A percentile compares a stretch with the other conserved stretches of the same genome.
Conservation (phyloP, 2,329 filamentous ascomycete genomes). For the Thelonectria olida region DNA sequence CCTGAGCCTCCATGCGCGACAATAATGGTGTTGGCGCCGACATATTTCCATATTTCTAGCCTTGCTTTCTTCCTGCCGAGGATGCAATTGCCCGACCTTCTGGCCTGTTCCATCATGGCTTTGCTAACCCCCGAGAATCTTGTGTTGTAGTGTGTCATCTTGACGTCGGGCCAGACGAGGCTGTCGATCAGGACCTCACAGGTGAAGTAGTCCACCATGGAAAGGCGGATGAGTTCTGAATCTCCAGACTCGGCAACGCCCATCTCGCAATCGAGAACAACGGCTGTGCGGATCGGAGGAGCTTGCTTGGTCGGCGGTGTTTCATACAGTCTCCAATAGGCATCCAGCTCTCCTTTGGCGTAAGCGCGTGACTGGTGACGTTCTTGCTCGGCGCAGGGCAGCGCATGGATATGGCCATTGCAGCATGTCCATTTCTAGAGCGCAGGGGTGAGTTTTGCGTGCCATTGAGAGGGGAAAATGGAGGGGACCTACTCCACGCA, state of each 20-base stretch:
- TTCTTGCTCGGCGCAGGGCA: constrained; percentile 12
- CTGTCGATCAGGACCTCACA: constrained; percentile 58
- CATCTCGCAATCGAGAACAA: constrained; percentile 67
- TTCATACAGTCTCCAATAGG: constrained; percentile 12
- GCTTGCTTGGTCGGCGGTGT: not conserved
- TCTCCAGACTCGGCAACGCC: constrained; percentile 55
- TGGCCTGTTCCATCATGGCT: constrained; percentile 49
- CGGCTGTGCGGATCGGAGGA: constrained; percentile 26
- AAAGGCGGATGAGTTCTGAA: constrained; percentile 61
- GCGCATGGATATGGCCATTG: not conserved
- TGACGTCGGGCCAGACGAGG: constrained; percentile 57
- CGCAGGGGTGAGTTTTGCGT: not conserved
- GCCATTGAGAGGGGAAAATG: not conserved
- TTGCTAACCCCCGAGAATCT: constrained; percentile 58
- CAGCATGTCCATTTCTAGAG: constrained; percentile 28
- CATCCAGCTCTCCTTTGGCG: constrained; percentile 2
- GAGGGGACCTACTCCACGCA: not conserved
- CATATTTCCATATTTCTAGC: constrained; percentile 51
- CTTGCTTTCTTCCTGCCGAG: constrained; percentile 54
- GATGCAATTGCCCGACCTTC: constrained; percentile 45
- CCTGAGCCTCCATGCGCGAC: constrained; percentile 52
- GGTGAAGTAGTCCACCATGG: constrained; percentile 60
- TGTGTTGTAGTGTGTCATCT: constrained; percentile 60
- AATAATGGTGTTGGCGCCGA: constrained; percentile 57
- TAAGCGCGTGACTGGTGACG: not conserved